Base-by-base conservation (phyloP, 345 rosid species). In the Turnera subulata region DNA sequence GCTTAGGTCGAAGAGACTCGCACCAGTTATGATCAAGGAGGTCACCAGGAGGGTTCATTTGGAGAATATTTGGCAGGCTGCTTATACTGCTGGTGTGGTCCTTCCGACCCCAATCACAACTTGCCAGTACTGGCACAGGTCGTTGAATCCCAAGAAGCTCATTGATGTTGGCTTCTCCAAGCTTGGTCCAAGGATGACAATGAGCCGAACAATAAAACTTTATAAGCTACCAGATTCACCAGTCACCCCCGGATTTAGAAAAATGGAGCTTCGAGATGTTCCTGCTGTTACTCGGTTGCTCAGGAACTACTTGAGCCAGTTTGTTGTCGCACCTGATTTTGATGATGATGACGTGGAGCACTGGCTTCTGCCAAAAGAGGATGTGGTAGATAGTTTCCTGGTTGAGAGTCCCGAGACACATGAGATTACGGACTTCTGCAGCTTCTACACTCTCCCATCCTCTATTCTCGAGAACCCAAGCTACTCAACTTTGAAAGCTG, bases 11-110 rank as follows among this genome's bases (percentile, higher is more conserved):
- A 88, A 88, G 84, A 79, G 98, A 46, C 92, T 91, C 2, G 95
- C 98, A 5, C 98, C 98, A 6, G 98, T 91, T 29, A 82, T 91
- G 96, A 91, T 91, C 57, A 91, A 91, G 88, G 98, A 91, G 73
- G 92, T 91, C 14, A 88, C 96, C 1, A 76, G 98, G 61, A 82
- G 96, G 72, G 94, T 91, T 69, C 96, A 86, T 54, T 61, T 84
- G 84, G 96, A 91, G 85, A 84, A 88, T 58, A 80, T 82, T 1
- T 91, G 98, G 98, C 98, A 91, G 68, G 98, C 98, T 0, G 95
- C 96, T 16, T 88, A 91, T 61, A 91, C 98, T 0, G 98, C 98
- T 29, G 98, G 98, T 16, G 90, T 88, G 53, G 69, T 88, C 64
- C 88, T 91, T 75, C 98, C 98, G 0, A 91, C 96, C 23, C 98